These are phyloP conservation scores for Candida chilensis DNA, from an alignment of 805 yeast species.

Conservation along the genomic window DNA sequence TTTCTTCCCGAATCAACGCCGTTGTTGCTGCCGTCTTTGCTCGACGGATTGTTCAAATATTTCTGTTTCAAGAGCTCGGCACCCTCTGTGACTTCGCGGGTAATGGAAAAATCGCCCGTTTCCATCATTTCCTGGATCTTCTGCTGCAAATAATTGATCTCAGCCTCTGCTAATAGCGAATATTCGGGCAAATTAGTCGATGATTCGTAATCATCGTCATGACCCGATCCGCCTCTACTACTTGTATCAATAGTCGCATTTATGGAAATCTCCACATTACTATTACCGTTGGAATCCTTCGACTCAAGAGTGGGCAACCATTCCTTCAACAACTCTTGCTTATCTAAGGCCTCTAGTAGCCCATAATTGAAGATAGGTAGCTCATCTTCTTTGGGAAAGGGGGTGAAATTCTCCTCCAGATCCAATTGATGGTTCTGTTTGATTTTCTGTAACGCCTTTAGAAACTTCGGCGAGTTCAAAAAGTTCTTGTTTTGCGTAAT, in stretches of 20 bases:
- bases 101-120: conserved; percentile 19
- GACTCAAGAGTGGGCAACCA: neutral
- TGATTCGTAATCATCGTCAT: too few species aligned
- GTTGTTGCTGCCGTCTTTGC: conserved; percentile 10
- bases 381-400: conserved; percentile 15
- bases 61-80: conserved; percentile 14
- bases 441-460: neutral
- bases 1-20: conserved; percentile 20
- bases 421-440: neutral
- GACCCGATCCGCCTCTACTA: too few species aligned
- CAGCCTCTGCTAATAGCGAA: conserved; percentile 1
- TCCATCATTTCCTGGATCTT: conserved; percentile 3
- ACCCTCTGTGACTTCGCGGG: conserved; percentile 21
- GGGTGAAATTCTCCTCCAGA: conserved; percentile 14
- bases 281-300: neutral
- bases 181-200: conserved; percentile 1
- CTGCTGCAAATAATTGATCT: neutral
- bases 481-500: too few species aligned
- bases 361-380: conserved; percentile 15
- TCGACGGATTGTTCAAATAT: conserved; percentile 7
- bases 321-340: conserved; percentile 9
- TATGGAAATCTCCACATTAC: neutral
- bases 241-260: too few species aligned
- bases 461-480: neutral
- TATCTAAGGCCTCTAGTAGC: conserved; percentile 18